Base-by-base conservation (phyloP, 805 yeast genomes). In the Wickerhamomyces canadensis region DNA sequence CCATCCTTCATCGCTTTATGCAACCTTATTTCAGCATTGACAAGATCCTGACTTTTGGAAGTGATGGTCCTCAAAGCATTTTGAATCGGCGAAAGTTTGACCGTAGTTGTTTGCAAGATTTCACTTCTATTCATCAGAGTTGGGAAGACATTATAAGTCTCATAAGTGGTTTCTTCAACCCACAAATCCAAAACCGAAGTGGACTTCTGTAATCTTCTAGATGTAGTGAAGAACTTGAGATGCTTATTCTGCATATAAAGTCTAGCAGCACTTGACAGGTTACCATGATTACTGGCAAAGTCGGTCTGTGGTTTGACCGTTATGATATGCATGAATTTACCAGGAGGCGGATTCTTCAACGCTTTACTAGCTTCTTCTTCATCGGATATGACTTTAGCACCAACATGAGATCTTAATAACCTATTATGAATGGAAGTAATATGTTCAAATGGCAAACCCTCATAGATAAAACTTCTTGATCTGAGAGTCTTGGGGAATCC, bases 391-490 rank as follows among this genome's bases (percentile, higher is more conserved):
- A 86, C 75, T 38, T 80, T 73, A 1, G 95, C 85, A 35, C 95
- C 95, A 21, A 93, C 94, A 57, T 85, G 84, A 33, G 84, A 60
- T 51, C 78, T 74, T 48, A 80, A 70, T 42, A 88, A 63, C 47
- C 95, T 68, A 50, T 80, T 84, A 50, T 83, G 87, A 56, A 87
- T 83, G 4, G 91, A 79, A 2, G 88, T 78, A 41, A 87, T 79
- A 58, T 84, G 93, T 56, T 87, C 96, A 62, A 84, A 87, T 22
- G 95, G 87, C 36, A 77, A 67, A 6, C 96, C 95, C 61, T 87
- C 95, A 54, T 80, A 84, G 36, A 87, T 82, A 55, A 81, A 87
- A 42, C 78, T 79, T 52, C 81, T 77, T 33, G 84, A 84, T 51
- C 95, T 68, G 33, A 84, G 70, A 26, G 88, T 74, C 23, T 65